A percentile compares a stretch with the other conserved stretches of the same genome.
Evolutionary conservation across 176 grass and related monocot species (phyloP).

Genomic region (Stipa capillata): DNA sequence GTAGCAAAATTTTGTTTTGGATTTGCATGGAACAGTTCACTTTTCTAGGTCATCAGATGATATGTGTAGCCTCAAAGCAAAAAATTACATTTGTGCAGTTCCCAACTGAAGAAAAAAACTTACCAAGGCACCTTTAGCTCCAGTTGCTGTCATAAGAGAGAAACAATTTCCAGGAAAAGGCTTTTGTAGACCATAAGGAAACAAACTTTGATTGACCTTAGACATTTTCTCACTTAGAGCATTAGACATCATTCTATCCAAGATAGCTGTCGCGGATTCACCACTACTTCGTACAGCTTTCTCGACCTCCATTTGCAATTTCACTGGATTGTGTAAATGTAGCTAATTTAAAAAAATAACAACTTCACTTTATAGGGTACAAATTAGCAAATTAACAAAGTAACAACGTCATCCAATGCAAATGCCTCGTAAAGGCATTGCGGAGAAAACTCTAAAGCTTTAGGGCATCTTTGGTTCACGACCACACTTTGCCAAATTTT

Average conservation of each 20-base stretch:
- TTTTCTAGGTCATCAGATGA: not conserved
- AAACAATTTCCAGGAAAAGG: constrained; percentile 76
- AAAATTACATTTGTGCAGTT: not conserved
- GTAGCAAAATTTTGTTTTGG: not conserved
- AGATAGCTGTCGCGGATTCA: constrained; percentile 39
- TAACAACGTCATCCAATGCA: not conserved
- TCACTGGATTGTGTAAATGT: constrained; percentile 26
- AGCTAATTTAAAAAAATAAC: not conserved
- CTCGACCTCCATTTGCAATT: constrained; percentile 71
- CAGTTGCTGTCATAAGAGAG: constrained; percentile 90
- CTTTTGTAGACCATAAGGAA: constrained; percentile 72
- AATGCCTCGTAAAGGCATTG: not conserved
- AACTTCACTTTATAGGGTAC: not conserved
- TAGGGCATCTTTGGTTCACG: too few relatives aligned
- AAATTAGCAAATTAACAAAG: not conserved
- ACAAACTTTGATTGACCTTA: constrained; percentile 46
- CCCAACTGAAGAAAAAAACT: constrained; percentile 10
- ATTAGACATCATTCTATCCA: constrained; percentile 69
- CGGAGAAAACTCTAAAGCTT: not conserved
- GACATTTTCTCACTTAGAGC: constrained; percentile 40
- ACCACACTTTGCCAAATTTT: too few relatives aligned
- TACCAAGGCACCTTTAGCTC: constrained; percentile 83
- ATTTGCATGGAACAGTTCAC: not conserved
- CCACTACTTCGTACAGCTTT: constrained; percentile 59
- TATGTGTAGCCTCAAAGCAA: not conserved